Evolutionary conservation across 306 rosid genomes (phyloP), one percentile per base, ranked within the genome.

Genomic region (Glycine tomentella): DNA sequence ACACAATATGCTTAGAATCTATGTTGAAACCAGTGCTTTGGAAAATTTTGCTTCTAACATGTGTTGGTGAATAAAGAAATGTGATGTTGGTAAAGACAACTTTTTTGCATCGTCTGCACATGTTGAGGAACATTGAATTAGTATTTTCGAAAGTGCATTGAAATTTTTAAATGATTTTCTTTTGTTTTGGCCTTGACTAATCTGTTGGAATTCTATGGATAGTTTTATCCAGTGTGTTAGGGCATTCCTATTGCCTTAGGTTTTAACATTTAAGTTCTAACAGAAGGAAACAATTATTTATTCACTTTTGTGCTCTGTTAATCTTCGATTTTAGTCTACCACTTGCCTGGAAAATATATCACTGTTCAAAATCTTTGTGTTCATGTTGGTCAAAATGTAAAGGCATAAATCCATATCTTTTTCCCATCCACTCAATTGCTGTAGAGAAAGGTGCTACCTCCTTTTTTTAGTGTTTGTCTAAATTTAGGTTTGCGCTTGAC

Each of bases 381-480:
- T n/a, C n/a, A 62, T 69, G 58, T 62, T 42, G 4, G 67, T 71
- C 36, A 64, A 48, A 40, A 40, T 72, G 16, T 66, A 16, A 10
- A 58, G 51, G 77, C 38, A 17, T 20, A 46, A 64, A 38, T 76
- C 67, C 49, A 49, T 61, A 25, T 82, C 65, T 9, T 52, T 55
- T 45, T 7, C 63, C 58, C 17, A 20, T 65, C 58, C 33, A 7
- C 66, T 74, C 66, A 38, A 25, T 52, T 33, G 7, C 10, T n/a
- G 5, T 20, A 12, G 50, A 62, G 53, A 83, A 76, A 74, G 0
- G 13, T 66, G 48, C 36, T 46, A 48, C 45, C 25, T 69, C 25
- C 61, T 20, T 51, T 31, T 25, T 31, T 52, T 52, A 20, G 2
- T 6, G 69, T 14, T 14, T 64, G 25, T 58, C 70, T 81, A 4